Conservation (phyloP, 257 asterid genomes). For the Vinca minor region DNA sequence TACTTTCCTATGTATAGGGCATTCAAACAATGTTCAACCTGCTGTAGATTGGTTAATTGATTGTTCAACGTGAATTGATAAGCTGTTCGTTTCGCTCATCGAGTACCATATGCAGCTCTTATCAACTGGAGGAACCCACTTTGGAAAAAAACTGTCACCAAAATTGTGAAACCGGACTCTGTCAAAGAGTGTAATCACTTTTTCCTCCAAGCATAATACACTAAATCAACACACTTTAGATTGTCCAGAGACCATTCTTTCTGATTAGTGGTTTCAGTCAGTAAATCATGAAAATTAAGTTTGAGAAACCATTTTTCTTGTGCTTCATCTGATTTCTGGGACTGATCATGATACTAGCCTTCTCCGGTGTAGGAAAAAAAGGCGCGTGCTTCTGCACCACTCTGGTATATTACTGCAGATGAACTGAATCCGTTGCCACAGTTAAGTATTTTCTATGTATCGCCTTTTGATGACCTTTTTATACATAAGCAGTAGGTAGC, state of each 20-base stretch:
- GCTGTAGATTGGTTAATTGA: not conserved
- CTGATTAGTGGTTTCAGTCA: not conserved
- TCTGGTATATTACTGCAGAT: constrained; percentile 64
- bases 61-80: not conserved
- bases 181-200: not conserved
- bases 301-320: not conserved
- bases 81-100: not conserved
- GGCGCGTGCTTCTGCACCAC: constrained; percentile 65
- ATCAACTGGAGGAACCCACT: not conserved
- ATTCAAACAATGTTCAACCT: not conserved
- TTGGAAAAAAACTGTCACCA: not conserved
- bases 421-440: constrained; percentile 75
- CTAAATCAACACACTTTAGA: not conserved
- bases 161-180: not conserved
- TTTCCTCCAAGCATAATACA: not conserved
- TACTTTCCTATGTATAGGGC: not conserved
- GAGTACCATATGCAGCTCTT: not conserved
- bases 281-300: constrained; percentile 1
- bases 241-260: not conserved
- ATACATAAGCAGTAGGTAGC: not conserved
- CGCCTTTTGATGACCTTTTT: constrained; percentile 1
- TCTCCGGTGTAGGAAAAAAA: constrained; percentile 52
- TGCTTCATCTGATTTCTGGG: not conserved
- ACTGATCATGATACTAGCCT: not conserved
- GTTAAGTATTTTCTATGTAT: constrained; percentile 47